Conservation (phyloP, 2,329 filamentous ascomycete genomes). For the Parascedosporium putredinis region DNA sequence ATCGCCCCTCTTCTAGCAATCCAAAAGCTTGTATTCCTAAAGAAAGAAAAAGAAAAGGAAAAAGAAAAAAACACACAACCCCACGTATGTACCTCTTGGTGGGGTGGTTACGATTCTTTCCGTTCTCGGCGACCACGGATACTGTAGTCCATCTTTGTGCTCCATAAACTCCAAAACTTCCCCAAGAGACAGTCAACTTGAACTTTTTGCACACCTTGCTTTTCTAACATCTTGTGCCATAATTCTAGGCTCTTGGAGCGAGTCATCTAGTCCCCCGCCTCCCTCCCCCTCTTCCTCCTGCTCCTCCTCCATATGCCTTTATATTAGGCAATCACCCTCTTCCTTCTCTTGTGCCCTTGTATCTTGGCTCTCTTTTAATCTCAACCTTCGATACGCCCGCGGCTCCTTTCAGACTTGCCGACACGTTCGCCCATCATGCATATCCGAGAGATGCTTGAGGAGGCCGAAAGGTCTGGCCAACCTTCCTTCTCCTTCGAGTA, state of each 20-base stretch:
- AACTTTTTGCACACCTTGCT: neutral
- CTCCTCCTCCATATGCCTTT: neutral
- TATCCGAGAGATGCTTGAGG: slow-evolving; percentile 81
- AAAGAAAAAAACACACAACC: neutral
- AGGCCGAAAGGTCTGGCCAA: slow-evolving; percentile 66
- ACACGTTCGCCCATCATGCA: slow-evolving; percentile 57
- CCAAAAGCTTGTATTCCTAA: no score
- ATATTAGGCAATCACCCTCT: neutral
- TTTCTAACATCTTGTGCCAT: no score
- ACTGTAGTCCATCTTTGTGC: neutral
- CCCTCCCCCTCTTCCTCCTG: no score
- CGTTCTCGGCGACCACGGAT: neutral
- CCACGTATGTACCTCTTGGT: neutral
- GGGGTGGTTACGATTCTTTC: neutral
- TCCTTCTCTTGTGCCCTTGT: neutral
- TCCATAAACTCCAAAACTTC: no score
- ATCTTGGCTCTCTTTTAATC: neutral
- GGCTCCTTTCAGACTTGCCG: neutral
- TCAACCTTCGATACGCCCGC: neutral
- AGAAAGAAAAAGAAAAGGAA: no score
- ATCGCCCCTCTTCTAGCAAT: no score
- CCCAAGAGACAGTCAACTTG: neutral
- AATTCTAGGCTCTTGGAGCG: no score
- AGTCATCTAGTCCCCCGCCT: no score
- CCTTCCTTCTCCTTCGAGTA: slow-evolving; percentile 98